These are phyloP conservation scores for Populus deltoides DNA, from an alignment of 345 rosid genomes.

Conservation along the genomic window DNA sequence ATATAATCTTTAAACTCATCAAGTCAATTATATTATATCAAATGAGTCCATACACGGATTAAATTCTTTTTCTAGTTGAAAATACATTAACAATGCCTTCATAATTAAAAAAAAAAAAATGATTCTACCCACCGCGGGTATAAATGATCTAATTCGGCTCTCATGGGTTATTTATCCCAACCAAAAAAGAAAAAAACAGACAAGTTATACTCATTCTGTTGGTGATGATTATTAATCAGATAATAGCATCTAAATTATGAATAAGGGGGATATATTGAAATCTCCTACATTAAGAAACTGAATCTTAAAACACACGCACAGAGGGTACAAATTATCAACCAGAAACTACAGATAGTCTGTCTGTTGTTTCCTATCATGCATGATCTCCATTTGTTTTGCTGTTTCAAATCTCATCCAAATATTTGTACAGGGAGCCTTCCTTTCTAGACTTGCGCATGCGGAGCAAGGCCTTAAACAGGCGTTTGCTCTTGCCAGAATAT, in stretches of 20 bases:
- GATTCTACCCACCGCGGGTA: too few species aligned
- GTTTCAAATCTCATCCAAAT: conserved; percentile 35
- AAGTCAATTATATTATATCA: too few species aligned
- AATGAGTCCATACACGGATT: too few species aligned
- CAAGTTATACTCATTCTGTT: too few species aligned
- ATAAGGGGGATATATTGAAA: not conserved
- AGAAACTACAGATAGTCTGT: not conserved
- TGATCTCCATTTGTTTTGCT: conserved; percentile 4
- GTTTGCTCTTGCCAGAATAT: conserved; percentile 50
- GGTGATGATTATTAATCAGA: not conserved
- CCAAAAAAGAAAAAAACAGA: too few species aligned
- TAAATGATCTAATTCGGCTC: too few species aligned
- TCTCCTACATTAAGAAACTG: not conserved
- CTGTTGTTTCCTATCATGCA: not conserved
- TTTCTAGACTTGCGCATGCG: conserved; percentile 58
- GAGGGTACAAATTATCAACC: not conserved
- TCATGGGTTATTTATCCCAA: too few species aligned
- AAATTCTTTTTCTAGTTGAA: too few species aligned
- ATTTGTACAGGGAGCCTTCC: conserved; percentile 29
- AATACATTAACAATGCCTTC: too few species aligned
- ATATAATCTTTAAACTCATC: too few species aligned
- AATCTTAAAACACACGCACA: not conserved
- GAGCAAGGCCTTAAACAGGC: conserved; percentile 61
- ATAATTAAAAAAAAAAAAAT: too few species aligned
- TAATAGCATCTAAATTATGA: not conserved